Conservation (phyloP, 1,139 yeast species). For the Scheffersomyces titani region DNA sequence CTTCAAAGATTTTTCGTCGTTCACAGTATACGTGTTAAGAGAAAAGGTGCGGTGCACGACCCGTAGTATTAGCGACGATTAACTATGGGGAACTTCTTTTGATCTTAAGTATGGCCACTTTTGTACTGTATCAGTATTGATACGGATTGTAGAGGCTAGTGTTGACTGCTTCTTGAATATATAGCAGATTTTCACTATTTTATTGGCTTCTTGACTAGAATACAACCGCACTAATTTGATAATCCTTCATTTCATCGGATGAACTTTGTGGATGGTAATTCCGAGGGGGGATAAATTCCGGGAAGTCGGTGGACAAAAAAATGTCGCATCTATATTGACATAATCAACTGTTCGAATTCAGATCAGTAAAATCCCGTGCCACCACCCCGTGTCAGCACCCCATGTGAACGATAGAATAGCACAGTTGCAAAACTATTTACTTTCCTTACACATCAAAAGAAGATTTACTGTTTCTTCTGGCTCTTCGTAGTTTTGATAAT, state of each 20-base stretch:
- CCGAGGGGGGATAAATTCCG: not conserved
- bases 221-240: too few species aligned
- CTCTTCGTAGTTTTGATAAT: too few species aligned
- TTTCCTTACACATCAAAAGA: too few species aligned
- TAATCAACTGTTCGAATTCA: not conserved
- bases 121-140: not conserved
- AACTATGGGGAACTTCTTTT: too few species aligned
- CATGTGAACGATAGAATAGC: too few species aligned
- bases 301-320: not conserved
- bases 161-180: too few species aligned
- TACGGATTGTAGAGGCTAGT: not conserved
- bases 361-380: too few species aligned
- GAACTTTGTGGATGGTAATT: not conserved
- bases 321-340: not conserved
- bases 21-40: constrained; percentile 6
- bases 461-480: too few species aligned
- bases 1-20: constrained; percentile 1
- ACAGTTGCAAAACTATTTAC: too few species aligned
- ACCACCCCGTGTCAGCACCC: too few species aligned
- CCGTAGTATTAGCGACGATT: not conserved
- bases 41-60: constrained; percentile 3
- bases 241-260: not conserved
- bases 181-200: too few species aligned
- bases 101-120: constrained; percentile 1
- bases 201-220: too few species aligned